Evolutionary conservation across 2,329 filamentous ascomycete genomes (phyloP).

Genomic region (Fusarium newnesense): DNA sequence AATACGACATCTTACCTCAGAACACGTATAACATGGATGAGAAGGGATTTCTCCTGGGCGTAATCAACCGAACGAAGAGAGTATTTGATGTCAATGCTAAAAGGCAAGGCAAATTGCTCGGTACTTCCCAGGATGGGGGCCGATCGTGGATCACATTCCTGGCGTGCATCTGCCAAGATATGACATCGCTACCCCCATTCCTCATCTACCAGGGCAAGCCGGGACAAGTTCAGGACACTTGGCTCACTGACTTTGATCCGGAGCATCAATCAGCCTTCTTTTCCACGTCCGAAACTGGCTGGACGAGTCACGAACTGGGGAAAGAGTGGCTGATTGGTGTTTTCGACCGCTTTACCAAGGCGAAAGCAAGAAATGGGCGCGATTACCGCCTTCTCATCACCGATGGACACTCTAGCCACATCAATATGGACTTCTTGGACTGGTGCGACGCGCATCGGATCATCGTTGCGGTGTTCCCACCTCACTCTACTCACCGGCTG

Average conservation of each 20-base stretch:
- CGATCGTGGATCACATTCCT: not conserved
- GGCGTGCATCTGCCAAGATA: conserved; percentile 1
- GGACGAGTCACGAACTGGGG: not conserved
- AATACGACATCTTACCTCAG: too few relatives aligned
- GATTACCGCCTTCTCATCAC: not conserved
- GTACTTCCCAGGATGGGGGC: not conserved
- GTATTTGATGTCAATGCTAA: not conserved
- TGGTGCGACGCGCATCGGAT: too few relatives aligned
- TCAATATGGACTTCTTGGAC: too few relatives aligned
- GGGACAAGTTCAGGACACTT: not conserved
- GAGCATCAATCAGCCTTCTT: not conserved
- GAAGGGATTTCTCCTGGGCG: not conserved
- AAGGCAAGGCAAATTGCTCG: conserved; percentile 14
- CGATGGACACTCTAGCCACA: not conserved
- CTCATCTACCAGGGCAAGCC: not conserved
- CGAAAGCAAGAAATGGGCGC: not conserved
- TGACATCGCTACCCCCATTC: not conserved
- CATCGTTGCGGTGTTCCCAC: too few relatives aligned
- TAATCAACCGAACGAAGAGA: conserved; percentile 16
- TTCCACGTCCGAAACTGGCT: not conserved
- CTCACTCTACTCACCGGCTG: too few relatives aligned
- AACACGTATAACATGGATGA: too few relatives aligned
- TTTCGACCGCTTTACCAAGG: too few relatives aligned
- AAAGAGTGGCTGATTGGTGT: not conserved
- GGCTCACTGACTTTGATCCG: not conserved